Conservation (phyloP, 768 basidiomycete genomes). For the Paxillus ammoniavirescens region DNA sequence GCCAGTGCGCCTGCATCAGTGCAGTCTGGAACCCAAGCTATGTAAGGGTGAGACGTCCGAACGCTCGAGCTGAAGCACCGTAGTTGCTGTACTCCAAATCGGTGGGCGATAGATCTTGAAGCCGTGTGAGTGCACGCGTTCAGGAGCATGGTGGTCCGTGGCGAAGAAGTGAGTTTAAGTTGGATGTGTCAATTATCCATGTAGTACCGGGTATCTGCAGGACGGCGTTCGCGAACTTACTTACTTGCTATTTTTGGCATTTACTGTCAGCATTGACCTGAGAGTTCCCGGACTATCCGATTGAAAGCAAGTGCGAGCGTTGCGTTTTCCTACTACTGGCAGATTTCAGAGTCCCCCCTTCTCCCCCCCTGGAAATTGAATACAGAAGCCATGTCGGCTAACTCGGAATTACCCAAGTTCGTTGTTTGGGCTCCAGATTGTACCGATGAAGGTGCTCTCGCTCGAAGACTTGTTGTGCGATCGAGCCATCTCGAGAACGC, state of each 20-base stretch:
- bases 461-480: constrained; percentile 53
- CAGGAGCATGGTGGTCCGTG: neutral
- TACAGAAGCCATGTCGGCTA: constrained; percentile 15
- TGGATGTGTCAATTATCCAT: no score
- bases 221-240: no score
- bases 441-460: constrained; percentile 52
- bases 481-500: constrained; percentile 47
- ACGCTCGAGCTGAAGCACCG: constrained; percentile 13
- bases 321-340: neutral
- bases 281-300: neutral
- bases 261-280: neutral
- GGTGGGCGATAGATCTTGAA: neutral
- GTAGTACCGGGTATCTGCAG: no score
- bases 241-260: constrained; percentile 1
- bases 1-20: constrained; percentile 56
- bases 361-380: neutral
- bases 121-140: neutral
- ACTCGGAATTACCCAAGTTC: constrained; percentile 32
- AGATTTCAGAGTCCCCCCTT: neutral
- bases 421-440: constrained; percentile 68
- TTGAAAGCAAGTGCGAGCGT: neutral
- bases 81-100: neutral
- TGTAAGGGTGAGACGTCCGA: constrained; percentile 15
- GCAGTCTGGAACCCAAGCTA: constrained; percentile 69
- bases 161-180: neutral